phyloP scores from a whole-genome alignment of 331 rosid species.

The Quercus lobata region DNA sequence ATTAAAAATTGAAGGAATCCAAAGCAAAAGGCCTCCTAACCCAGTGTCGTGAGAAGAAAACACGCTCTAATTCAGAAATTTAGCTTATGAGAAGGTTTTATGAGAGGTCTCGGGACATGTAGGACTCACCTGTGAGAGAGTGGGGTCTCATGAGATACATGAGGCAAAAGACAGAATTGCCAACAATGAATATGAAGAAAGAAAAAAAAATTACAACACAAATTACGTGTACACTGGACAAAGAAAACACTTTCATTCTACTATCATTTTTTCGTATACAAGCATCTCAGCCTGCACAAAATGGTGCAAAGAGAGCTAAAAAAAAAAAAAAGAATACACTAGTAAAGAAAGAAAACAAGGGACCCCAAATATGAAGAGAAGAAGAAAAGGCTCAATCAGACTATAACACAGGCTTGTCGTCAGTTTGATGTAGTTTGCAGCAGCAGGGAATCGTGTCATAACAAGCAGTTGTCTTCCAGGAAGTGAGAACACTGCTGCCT shows the following conservation, averaged over 20 bases:
- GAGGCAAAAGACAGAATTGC: background rate
- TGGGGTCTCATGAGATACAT: no score
- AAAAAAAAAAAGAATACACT: background rate
- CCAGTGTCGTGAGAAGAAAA: no score
- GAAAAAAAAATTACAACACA: background rate
- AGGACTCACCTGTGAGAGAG: no score
- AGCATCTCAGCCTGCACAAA: conserved; percentile 41
- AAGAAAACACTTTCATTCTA: conserved; percentile 13
- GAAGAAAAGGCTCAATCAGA: conserved; percentile 13
- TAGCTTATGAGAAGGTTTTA: no score
- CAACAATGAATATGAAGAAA: background rate
- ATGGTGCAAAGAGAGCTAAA: conserved; percentile 13
- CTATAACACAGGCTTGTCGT: conserved; percentile 28
- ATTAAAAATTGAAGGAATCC: no score
- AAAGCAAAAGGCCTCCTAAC: no score
- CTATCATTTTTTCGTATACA: conserved; percentile 40
- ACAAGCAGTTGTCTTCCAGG: conserved; percentile 18
- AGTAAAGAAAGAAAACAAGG: background rate
- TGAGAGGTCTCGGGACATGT: no score
- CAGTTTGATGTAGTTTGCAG: conserved; percentile 24
- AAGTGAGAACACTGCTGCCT: background rate
- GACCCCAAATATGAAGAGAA: background rate
- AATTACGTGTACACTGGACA: conserved; percentile 32
- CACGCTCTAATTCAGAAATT: no score
- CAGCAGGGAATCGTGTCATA: conserved; percentile 12